A percentile compares a stretch with the other conserved stretches of the same genome.
Evolutionary conservation across 139 green algal species (phyloP).

Genomic region (Closterium sp.): DNA sequence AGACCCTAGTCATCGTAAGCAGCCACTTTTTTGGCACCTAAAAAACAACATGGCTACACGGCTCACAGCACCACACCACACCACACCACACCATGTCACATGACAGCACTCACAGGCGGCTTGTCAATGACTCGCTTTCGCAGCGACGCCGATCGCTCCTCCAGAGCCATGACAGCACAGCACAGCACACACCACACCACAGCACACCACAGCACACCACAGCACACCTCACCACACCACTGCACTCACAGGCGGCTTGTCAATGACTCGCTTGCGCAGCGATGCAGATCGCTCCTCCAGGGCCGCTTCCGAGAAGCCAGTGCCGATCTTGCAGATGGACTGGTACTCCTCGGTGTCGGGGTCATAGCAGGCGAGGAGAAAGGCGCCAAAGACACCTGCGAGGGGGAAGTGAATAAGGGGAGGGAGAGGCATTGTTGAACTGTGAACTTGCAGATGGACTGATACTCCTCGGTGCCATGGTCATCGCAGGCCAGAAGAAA

Average conservation of each 20-base stretch:
- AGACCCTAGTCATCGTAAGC: no score
- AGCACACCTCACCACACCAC: background rate
- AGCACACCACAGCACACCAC: background rate
- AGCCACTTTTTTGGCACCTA: no score
- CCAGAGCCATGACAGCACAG: conserved; percentile 52
- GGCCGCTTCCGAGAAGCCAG: conserved; percentile 84
- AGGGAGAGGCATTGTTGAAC: background rate
- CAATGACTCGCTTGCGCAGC: conserved; percentile 69
- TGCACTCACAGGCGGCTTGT: conserved; percentile 4
- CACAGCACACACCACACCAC: background rate
- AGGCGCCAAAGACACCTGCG: conserved; percentile 85
- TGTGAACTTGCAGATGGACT: conserved; percentile 93
- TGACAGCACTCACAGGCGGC: background rate
- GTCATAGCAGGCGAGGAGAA: conserved; percentile 90
- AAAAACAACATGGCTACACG: no score
- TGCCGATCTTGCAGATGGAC: conserved; percentile 83
- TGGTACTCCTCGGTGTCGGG: conserved; percentile 81
- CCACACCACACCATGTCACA: no score
- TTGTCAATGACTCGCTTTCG: conserved; percentile 63
- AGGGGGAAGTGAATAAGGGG: background rate
- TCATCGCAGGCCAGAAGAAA: conserved; percentile 94
- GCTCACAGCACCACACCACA: no score
- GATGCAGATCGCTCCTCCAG: conserved; percentile 71
- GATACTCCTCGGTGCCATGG: conserved; percentile 78
- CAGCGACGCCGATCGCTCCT: conserved; percentile 70